Percentiles rank a stretch among this genome's conserved stretches.
phyloP scores from a whole-genome alignment of 495 filamentous ascomycete genomes.

The Pyrenula massariospora region DNA sequence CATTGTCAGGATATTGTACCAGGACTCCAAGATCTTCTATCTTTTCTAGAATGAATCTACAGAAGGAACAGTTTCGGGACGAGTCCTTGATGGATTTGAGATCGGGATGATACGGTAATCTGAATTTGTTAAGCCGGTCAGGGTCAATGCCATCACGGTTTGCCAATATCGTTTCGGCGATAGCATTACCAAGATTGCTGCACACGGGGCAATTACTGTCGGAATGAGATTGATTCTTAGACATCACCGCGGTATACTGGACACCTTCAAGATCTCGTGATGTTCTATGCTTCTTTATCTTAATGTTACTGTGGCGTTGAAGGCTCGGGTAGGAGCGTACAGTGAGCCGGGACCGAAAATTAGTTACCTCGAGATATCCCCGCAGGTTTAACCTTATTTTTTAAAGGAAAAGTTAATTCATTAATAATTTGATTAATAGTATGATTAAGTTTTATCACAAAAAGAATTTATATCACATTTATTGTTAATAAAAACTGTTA shows the following conservation, averaged over 20 bases:
- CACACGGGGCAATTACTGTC: neutral
- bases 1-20: neutral
- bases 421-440: no score
- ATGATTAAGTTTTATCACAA: no score
- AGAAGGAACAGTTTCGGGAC: neutral
- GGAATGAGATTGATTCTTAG: neutral
- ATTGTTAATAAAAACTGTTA: no score
- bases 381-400: no score
- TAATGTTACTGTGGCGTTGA: neutral
- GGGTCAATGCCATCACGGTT: neutral
- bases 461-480: no score
- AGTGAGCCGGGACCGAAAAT: no score
- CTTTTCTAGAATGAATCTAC: neutral
- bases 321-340: neutral
- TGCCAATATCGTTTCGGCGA: neutral
- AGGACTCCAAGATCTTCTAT: neutral
- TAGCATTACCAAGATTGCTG: neutral
- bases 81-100: neutral
- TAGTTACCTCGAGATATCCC: no score
- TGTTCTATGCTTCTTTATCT: neutral
- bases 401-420: no score
- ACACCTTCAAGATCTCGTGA: neutral
- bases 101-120: neutral
- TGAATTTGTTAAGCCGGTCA: neutral
- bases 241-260: neutral